Evolutionary conservation across 768 basidiomycete genomes (phyloP), one percentile per base, ranked within the genome.

Genomic region (Lentinula raphanica): DNA sequence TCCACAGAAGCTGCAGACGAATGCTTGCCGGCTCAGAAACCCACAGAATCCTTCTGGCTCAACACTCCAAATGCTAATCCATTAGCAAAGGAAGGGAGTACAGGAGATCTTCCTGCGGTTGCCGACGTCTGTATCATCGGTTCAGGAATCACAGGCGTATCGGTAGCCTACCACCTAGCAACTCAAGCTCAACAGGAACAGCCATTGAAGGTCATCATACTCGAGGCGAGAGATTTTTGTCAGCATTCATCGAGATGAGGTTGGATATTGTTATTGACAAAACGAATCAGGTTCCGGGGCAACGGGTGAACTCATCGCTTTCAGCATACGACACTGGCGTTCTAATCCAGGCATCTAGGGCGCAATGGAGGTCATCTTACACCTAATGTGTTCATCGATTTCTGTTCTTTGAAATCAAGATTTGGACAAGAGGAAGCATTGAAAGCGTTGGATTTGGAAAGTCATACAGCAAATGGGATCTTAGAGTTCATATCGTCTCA

Each of bases 191-290:
- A 59, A 45, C 12, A 21, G 21, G 54, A 51, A 23, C 46, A 62
- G 39, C 64, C 75, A 17, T 60, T 82, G 44, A 83, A 73, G 29
- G 76, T 86, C 0, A 83, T 86, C 17, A 74, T 95, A 12, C 69
- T 97, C 8, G 94, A 96, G 66, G 94, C 92, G 3, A 75, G 94
- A 63, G 87, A 92, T 65, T 88, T 94, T 69, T 90, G 93, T 92
- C 21, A 57, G 56, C 31, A 13, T 28, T 35, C 5, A 58, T 58
- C 57, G 62, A 32, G 36, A 50, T 31, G n/a, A n/a, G n/a, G 12
- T 59, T 21, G 12, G 17, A 4, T 36, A 28, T 50, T 25, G 32
- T 21, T 53, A 29, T 39, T 9, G 1, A 49, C 45, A n/a, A 12
- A 29, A 31, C 28, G 29, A 29, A 4, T 8, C 29, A 86, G 87